A percentile compares a stretch with the other conserved stretches of the same genome.
phyloP scores from a whole-genome alignment of 2,329 filamentous ascomycete genomes.

The Microcera coccophila region DNA sequence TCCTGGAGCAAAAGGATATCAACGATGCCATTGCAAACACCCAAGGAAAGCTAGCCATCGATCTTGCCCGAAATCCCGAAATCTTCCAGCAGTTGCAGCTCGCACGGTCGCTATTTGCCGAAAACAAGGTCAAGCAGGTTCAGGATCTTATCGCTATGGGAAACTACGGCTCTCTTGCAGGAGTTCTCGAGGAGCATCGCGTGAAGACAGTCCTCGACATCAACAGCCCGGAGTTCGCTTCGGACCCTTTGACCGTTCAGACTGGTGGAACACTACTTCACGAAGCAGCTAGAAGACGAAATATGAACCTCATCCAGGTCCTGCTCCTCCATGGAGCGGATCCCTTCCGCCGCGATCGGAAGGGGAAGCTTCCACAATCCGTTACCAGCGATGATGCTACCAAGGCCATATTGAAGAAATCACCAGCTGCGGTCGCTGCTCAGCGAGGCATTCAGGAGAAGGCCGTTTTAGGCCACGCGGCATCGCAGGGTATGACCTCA shows the following conservation, averaged over 20 bases:
- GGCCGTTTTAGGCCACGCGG: slow-evolving; percentile 77
- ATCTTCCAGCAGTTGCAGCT: slow-evolving; percentile 95
- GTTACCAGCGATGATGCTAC: slow-evolving; percentile 93
- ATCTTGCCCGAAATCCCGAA: slow-evolving; percentile 85
- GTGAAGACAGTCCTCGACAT: slow-evolving; percentile 87
- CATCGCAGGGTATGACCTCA: slow-evolving; percentile 53
- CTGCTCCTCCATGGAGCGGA: slow-evolving; percentile 91
- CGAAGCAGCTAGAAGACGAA: slow-evolving; percentile 84
- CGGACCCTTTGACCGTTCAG: slow-evolving; percentile 71
- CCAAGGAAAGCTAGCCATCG: slow-evolving; percentile 78
- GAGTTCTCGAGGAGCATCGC: slow-evolving; percentile 76
- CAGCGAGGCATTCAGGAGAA: slow-evolving; percentile 96
- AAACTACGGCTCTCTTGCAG: slow-evolving; percentile 74
- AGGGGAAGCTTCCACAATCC: slow-evolving; percentile 92
- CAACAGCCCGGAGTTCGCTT: slow-evolving; percentile 84
- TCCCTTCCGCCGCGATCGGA: slow-evolving; percentile 90
- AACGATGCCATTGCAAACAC: slow-evolving; percentile 86
- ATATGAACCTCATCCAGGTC: slow-evolving; percentile 82
- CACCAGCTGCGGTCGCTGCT: slow-evolving; percentile 87
- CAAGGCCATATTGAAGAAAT: slow-evolving; percentile 84
- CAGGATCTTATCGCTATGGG: slow-evolving; percentile 70
- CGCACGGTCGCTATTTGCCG: slow-evolving; percentile 82
- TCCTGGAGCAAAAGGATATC: slow-evolving; percentile 77
- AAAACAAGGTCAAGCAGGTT: slow-evolving; percentile 78
- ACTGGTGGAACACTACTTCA: slow-evolving; percentile 89